Conservation (phyloP, 352 stramenopile genomes). For the Phytopythium ostracodes region DNA sequence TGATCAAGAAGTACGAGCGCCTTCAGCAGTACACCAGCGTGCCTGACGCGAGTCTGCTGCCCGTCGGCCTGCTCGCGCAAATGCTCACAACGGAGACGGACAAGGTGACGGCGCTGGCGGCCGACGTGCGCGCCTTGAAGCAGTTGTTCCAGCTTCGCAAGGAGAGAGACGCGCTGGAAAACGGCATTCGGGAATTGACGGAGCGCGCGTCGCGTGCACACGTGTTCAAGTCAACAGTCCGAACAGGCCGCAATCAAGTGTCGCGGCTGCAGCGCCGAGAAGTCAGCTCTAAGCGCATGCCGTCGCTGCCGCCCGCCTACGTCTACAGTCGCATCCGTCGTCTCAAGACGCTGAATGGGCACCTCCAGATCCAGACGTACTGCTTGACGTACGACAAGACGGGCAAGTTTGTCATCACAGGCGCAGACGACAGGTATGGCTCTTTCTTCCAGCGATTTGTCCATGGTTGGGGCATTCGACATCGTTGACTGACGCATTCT, state of each 20-base stretch:
- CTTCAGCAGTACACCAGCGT: conserved; percentile 50
- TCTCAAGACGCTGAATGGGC: conserved; percentile 89
- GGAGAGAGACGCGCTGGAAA: conserved; percentile 28
- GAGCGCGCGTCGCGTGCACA: conserved; percentile 30
- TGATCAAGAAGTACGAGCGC: conserved; percentile 73
- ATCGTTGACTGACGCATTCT: conserved; percentile 8
- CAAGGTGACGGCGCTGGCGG: conserved; percentile 49
- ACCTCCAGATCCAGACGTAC: conserved; percentile 94
- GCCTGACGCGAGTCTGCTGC: conserved; percentile 47
- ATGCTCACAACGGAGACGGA: conserved; percentile 22
- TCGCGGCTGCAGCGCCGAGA: conserved; percentile 53
- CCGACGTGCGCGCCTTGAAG: conserved; percentile 67
- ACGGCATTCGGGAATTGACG: conserved; percentile 29
- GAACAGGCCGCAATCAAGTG: conserved; percentile 55
- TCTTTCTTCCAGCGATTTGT: not conserved
- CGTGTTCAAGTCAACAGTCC: conserved; percentile 41
- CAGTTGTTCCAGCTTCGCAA: conserved; percentile 70
- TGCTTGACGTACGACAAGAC: conserved; percentile 95
- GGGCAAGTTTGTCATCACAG: conserved; percentile 95
- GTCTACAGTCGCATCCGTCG: conserved; percentile 77
- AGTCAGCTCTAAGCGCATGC: conserved; percentile 24
- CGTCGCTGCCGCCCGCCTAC: conserved; percentile 42
- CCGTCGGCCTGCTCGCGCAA: conserved; percentile 36
- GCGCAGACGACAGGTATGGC: conserved; percentile 92
- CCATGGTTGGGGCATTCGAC: conserved; percentile 3